Base-by-base conservation (phyloP, 2,329 filamentous ascomycete genomes). In the Arthrocladium fulminans region DNA sequence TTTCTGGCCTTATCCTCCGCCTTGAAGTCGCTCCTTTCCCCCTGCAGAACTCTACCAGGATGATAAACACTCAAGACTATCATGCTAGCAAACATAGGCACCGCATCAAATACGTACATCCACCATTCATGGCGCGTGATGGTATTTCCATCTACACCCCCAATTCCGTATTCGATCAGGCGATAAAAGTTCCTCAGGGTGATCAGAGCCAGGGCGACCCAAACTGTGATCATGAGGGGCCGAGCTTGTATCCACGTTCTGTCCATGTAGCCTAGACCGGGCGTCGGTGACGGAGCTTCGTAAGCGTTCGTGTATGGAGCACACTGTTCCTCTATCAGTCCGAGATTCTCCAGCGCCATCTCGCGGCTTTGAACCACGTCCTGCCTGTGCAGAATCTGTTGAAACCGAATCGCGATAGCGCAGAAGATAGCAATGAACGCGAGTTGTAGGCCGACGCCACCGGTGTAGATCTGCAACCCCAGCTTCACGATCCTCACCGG, bases 91-190 rank as follows among this genome's bases (percentile, higher is more conserved):
- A 66, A 54, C 67, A 72, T 72, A 0, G 67, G 67, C 4, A 61
- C 50, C 1, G 62, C 62, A 50, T 71, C 68, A 10, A 30, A 44
- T 9, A 44, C 41, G 27, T 30, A 44, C 15, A 70, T 63, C 2
- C 60, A 63, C 7, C 67, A 59, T 24, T 67, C 63, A 37, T 62
- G 54, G 17, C 62, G 65, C 5, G 65, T 65, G 19, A 67, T 63
- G 20, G 73, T 63, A 10, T 73, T 60, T 22, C 61, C 54, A 0
- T 70, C 64, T 8, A 42, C 20, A 7, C 39, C 39, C n/a, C 74
- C 59, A 44, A 67, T 68, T 53, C 79, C 80, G 63, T 76, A 80
- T 61, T 82, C 77, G n/a, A 78, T 68, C 0, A 76, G 68, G 6
- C 79, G 73, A 58, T 72, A 82, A 48, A 81, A 68, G 47, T 76